phyloP scores from a whole-genome alignment of 495 filamentous ascomycete species.

The Penicillium desertorum region DNA sequence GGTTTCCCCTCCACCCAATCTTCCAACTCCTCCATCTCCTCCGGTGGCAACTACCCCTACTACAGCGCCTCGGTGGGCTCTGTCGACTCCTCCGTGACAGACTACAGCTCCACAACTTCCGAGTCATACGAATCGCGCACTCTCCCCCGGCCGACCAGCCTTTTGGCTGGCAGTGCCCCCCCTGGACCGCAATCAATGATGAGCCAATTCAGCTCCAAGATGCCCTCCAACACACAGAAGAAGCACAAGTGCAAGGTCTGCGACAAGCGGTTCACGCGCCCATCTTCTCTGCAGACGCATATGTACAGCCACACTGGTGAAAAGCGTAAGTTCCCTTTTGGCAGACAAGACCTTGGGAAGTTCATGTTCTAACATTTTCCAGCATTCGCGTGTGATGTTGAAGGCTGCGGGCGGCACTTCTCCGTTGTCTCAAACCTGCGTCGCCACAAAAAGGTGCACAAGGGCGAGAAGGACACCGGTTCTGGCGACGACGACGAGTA shows the following conservation, averaged over 20 bases:
- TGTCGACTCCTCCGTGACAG: slow-evolving; percentile 86
- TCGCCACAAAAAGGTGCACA: slow-evolving; percentile 95
- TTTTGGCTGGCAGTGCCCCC: slow-evolving; percentile 64
- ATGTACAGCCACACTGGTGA: slow-evolving; percentile 99
- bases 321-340: slow-evolving; percentile 73
- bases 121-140: slow-evolving; percentile 89
- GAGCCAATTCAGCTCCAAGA: slow-evolving; percentile 97
- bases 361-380: slow-evolving; percentile 36
- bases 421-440: slow-evolving; percentile 97
- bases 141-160: slow-evolving; percentile 71
- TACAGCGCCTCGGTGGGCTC: slow-evolving; percentile 78
- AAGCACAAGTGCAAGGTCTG: slow-evolving; percentile 99
- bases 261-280: slow-evolving; percentile 96
- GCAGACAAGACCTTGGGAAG: neutral
- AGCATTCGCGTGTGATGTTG: slow-evolving; percentile 94
- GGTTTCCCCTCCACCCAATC: slow-evolving; percentile 92
- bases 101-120: slow-evolving; percentile 84
- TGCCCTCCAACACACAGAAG: slow-evolving; percentile 94
- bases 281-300: slow-evolving; percentile 94
- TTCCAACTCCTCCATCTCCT: slow-evolving; percentile 92
- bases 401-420: slow-evolving; percentile 94
- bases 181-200: slow-evolving; percentile 97
- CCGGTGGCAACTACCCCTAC: slow-evolving; percentile 66
- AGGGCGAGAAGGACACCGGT: slow-evolving; percentile 62
- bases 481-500: slow-evolving; percentile 50